These are phyloP conservation scores for Lupinus albus DNA, from an alignment of 306 rosid species.

Conservation along the genomic window DNA sequence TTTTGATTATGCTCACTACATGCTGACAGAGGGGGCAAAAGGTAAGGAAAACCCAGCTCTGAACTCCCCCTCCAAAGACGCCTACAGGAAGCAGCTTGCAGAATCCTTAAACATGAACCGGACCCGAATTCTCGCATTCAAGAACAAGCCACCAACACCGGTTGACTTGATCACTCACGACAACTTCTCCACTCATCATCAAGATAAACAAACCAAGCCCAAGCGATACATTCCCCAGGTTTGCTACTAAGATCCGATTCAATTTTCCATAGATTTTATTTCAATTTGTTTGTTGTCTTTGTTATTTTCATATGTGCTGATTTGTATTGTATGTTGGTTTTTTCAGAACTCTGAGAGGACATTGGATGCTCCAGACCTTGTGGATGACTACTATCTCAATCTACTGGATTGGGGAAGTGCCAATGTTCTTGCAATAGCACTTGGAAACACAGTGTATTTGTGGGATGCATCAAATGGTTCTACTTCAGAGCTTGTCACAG, in stretches of 20 bases:
- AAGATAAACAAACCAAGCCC: conserved; percentile 54
- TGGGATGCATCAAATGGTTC: conserved; percentile 77
- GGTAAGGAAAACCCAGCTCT: conserved; percentile 68
- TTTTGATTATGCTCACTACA: conserved; percentile 59
- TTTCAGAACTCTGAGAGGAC: conserved; percentile 79
- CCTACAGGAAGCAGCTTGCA: conserved; percentile 71
- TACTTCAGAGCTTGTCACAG: conserved; percentile 74
- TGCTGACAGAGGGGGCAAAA: conserved; percentile 62
- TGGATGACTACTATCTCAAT: conserved; percentile 82
- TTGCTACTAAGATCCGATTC: neutral
- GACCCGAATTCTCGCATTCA: conserved; percentile 76
- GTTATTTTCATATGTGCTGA: conserved; percentile 7
- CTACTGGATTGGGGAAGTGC: conserved; percentile 80
- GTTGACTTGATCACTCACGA: conserved; percentile 65
- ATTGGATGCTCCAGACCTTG: conserved; percentile 84
- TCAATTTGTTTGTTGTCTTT: neutral
- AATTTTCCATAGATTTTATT: neutral
- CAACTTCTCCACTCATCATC: conserved; percentile 33
- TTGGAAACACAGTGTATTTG: conserved; percentile 69
- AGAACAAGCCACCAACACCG: conserved; percentile 79
- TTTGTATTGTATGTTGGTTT: neutral
- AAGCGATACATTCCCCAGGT: conserved; percentile 79
- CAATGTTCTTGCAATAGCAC: conserved; percentile 87
- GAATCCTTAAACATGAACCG: conserved; percentile 83
- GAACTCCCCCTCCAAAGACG: conserved; percentile 64